Evolutionary conservation across 805 yeast genomes (phyloP).

Genomic region (Kodamaea lidongshanica): DNA sequence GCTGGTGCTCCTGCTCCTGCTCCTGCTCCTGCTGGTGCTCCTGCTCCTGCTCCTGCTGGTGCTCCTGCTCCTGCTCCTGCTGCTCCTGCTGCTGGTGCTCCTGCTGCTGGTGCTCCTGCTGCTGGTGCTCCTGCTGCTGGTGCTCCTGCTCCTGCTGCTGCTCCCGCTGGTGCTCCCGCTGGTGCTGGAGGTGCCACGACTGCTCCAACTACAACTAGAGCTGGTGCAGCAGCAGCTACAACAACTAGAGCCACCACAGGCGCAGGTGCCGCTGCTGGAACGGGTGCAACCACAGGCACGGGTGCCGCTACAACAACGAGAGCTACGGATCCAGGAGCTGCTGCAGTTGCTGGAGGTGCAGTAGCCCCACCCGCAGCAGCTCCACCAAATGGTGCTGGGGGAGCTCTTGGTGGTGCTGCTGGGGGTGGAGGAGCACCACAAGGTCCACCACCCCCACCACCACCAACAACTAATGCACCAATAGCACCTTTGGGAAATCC

Average conservation of each 20-base stretch:
- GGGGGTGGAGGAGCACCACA: slow-evolving; percentile 7
- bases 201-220: slow-evolving; percentile 14
- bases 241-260: slow-evolving; percentile 8
- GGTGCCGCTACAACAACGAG: slow-evolving; percentile 12
- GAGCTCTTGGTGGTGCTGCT: slow-evolving; percentile 5
- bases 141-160: slow-evolving; percentile 9
- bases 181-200: slow-evolving; percentile 15
- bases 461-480: slow-evolving; percentile 11
- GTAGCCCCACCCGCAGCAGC: slow-evolving; percentile 3
- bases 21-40: slow-evolving; percentile 9
- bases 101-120: slow-evolving; percentile 12
- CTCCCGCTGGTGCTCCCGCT: slow-evolving; percentile 15
- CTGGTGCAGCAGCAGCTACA: slow-evolving; percentile 14
- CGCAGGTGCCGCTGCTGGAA: slow-evolving; percentile 11
- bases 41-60: slow-evolving; percentile 14
- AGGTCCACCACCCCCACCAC: slow-evolving; percentile 10
- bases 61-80: slow-evolving; percentile 4
- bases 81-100: slow-evolving; percentile 8
- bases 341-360: slow-evolving; percentile 9
- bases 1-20: slow-evolving; percentile 5
- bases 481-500: slow-evolving; percentile 14
- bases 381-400: slow-evolving; percentile 1
- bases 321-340: slow-evolving; percentile 9
- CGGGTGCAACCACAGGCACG: slow-evolving; percentile 11
- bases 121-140: slow-evolving; percentile 10